Evolutionary conservation across 768 basidiomycete species (phyloP), one percentile per base, ranked within the genome.

Genomic region (Neoboletus brunneissimus): DNA sequence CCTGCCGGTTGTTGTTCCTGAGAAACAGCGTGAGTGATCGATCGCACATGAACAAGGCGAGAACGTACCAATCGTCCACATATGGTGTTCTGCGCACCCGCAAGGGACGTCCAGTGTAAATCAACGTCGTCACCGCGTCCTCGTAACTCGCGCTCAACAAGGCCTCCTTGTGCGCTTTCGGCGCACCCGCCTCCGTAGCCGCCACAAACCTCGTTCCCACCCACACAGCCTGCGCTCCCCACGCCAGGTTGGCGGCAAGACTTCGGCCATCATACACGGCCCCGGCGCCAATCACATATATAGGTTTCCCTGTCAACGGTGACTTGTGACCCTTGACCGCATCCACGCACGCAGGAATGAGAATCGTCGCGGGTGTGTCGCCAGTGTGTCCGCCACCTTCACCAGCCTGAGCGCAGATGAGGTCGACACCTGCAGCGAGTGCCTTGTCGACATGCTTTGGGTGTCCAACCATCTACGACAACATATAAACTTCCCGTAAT

Each of bases 351-450:
- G 92, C 92, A 10, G 94, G 93, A 57, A 98, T 92, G 62, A 98
- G 83, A 67, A 98, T 82, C 15, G 87, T 86, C 3, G 89, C 87
- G 1, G 94, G 83, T 10, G 87, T 83, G 59, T 90, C 86, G 23
- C 94, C 94, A 0, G 94, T 96, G 77, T 87, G 85, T 15, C 91
- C 91, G 51, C 93, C 92, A 37, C 90, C 94, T 73, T 97, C 94
- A 25, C 92, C 91, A 2, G 88, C 94, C 74, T 96, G 94, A 4
- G 93, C 93, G 65, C 94, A 97, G 68, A 98, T 95, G 57, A 98
- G 77, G 66, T 98, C 94, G 32, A 91, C 89, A 35, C 94, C 95
- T 35, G 79, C 87, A 4, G 81, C 89, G 32, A 96, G 81, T 9
- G 91, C 91, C 70, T 89, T 91, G 46, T 76, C 60, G 44, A 89